Evolutionary conservation across 176 grass and related monocot species (phyloP), one percentile per base, ranked within the genome.

Genomic region (Microstegium vimineum): DNA sequence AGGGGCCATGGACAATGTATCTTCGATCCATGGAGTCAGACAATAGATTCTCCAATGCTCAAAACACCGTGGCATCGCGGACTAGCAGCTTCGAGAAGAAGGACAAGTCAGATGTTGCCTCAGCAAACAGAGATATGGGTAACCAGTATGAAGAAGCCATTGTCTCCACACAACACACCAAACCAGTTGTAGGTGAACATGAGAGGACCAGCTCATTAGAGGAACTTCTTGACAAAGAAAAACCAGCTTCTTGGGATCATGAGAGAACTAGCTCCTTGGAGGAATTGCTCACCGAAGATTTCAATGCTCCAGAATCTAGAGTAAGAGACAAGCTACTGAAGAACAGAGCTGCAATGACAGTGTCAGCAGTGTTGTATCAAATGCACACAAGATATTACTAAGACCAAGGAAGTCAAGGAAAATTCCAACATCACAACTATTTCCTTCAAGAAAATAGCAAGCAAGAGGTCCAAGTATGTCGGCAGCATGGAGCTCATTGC

Each of bases 401-500:
- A 88, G 60, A 72, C 31, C 61, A 94, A 74, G 66, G 88, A 83
- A 60, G 70, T 54, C 66, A 94, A 75, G 76, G 88, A 80, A 27
- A 81, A 73, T 10, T 66, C 57, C 18, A 90, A 80, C 37, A 70
- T 76, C 37, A 31, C 71, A 80, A 66, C 43, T 16, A 86, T 89
- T 78, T 78, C 82, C n/a, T 91, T 90, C 75, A 94, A 89, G 83
- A 94, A 87, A 86, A 84, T 80, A 52, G 77, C 73, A 34, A 87
- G 86, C 66, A 94, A 91, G 76, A 87, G 82, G 86, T 85, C 78
- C 54, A 92, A 61, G 56, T 87, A 89, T 79, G 80, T 82, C 15
- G 86, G 85, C 11, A 33, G 84, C 68, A 85, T 83, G 83, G 88
- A 90, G 79, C 37, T 81, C 7, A 81, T 89, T 77, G 71, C 88